Evolutionary conservation across 2,329 filamentous ascomycete genomes (phyloP).

Genomic region (Magnaporthales sp.): DNA sequence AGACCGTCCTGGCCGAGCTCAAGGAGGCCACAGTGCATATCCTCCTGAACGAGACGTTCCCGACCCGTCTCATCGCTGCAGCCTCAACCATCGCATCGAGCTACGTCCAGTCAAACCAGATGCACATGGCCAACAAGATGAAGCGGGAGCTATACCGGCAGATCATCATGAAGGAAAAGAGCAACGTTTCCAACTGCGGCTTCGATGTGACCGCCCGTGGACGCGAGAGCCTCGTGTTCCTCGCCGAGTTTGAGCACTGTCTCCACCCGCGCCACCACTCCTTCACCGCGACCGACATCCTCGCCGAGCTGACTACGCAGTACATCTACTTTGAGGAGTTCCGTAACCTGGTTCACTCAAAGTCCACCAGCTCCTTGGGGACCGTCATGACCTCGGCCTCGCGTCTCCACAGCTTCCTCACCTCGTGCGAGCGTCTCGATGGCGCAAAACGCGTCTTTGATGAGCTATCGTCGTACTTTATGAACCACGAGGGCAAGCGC

Average conservation of each 20-base stretch:
- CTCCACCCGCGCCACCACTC: background rate
- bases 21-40: background rate
- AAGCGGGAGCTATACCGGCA: background rate
- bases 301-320: background rate
- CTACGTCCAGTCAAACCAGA: background rate
- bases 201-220: background rate
- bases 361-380: background rate
- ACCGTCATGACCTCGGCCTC: background rate
- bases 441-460: background rate
- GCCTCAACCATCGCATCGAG: background rate
- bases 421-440: background rate
- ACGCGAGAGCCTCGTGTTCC: background rate
- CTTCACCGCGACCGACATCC: background rate
- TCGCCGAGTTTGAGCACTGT: background rate
- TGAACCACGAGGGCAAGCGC: background rate
- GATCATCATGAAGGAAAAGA: background rate
- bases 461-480: background rate
- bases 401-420: background rate
- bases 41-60: background rate
- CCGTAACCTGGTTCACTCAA: background rate
- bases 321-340: slow-evolving; percentile 1
- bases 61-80: background rate
- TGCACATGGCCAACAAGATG: background rate
- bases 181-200: background rate
- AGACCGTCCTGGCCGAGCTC: background rate